phyloP scores from a whole-genome alignment of 352 stramenopile species.

The Nothophytophthora sp. region DNA sequence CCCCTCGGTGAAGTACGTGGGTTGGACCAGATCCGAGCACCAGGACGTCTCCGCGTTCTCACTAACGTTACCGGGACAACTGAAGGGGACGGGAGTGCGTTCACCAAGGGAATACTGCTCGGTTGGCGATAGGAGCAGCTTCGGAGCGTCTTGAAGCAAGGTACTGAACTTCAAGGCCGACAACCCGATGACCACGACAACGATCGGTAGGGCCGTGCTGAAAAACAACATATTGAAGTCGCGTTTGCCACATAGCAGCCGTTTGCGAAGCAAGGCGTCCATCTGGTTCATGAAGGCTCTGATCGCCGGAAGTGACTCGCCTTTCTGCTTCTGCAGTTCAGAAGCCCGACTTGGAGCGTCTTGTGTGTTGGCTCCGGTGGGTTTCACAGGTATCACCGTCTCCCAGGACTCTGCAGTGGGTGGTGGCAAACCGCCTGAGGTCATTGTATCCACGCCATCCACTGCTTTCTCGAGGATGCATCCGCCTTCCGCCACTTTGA shows the following conservation, averaged over 20 bases:
- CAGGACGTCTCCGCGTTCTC: constrained; percentile 13
- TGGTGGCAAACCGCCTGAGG: no score
- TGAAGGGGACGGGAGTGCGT: constrained; percentile 45
- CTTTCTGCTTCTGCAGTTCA: background rate
- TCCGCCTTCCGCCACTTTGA: constrained; percentile 79
- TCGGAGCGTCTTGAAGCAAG: constrained; percentile 52
- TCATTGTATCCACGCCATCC: no score
- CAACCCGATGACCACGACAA: constrained; percentile 70
- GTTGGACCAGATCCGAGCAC: constrained; percentile 12
- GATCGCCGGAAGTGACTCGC: background rate
- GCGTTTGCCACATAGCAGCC: constrained; percentile 47
- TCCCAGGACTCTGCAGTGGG: background rate
- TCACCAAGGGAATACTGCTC: constrained; percentile 33
- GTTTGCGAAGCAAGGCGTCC: constrained; percentile 59
- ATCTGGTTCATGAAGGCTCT: constrained; percentile 39
- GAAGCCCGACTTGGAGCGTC: no score
- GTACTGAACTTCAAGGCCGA: constrained; percentile 54
- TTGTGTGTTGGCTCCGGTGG: constrained; percentile 7
- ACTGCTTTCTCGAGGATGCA: no score
- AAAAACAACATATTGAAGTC: constrained; percentile 77
- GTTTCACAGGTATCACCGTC: constrained; percentile 6
- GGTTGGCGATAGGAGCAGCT: constrained; percentile 31
- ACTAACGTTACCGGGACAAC: constrained; percentile 36
- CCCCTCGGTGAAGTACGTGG: constrained; percentile 22
- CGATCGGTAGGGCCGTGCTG: constrained; percentile 66